Base-by-base conservation (phyloP, 2,329 filamentous ascomycete genomes). In the Trichoderma semiorbis region DNA sequence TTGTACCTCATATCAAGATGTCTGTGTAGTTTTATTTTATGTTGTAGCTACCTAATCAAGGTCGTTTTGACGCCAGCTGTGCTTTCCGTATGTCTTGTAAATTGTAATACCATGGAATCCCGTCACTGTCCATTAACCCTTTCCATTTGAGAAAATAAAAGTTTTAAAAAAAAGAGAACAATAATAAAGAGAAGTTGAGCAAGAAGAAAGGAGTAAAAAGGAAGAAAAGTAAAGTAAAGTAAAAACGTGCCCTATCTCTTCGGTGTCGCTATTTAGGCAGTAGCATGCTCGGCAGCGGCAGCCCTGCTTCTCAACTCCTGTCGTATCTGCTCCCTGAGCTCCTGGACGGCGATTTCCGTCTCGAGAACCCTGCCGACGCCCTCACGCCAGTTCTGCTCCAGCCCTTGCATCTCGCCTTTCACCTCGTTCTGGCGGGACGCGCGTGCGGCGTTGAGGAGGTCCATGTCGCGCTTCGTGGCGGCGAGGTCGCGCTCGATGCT, bases 321-420 rank as follows among this genome's bases (percentile, higher is more conserved):
- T 73, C 94, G 78, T 66, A 94, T 88, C 81, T 93, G 87, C 75
- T 84, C 83, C 78, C 89, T 86, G 76, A 98, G 77, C 63, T 85
- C 87, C 82, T 97, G 93, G 11, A 91, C 91, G 0, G 94, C 96
- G 69, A 95, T 86, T 84, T 98, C 93, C 0, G 93, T 93, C 87
- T 98, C 94, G 50, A 98, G 83, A 61, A 96, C 91, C 72, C 90
- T 87, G 3, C 92, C 92, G 1, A 98, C 89, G 28, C 93, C 93
- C 64, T 85, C 87, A 81, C 88, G 90, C 95, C 95, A 98, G 3
- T 87, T 88, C 73, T 93, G 90, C 77, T 97, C 93, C 43, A 97
- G 81, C 5, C 88, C 87, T 72, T 84, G 84, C 78, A 98, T 84
- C 85, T 98, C 95, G 6, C 87, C 92, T 61, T 85, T 88, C 3